Evolutionary conservation across 2,329 filamentous ascomycete species (phyloP), one percentile per base, ranked within the genome.

Genomic region (Pseudocercospora ulei): DNA sequence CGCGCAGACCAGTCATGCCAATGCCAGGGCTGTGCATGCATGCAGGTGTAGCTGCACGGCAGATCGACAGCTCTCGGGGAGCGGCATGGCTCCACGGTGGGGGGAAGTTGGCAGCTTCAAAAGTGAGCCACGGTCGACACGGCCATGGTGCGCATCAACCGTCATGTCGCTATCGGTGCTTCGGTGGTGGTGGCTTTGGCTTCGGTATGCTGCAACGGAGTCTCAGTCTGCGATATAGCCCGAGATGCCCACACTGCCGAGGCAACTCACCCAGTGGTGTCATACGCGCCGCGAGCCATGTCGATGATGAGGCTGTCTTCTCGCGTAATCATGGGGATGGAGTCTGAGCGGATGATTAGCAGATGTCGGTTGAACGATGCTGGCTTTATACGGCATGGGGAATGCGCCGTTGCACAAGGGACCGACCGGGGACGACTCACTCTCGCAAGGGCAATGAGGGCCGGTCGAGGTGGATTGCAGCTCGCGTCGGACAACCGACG

Each of bases 261-360:
- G 29, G 23, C 27, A 27, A 38, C 49, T 44, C 39, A 51, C 49
- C 65, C 65, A n/a, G 65, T 68, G 17, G 65, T 68, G 51, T 68
- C 65, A 56, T 68, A 68, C 44, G 64, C 64, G 44, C 65, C 65
- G 49, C 65, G 64, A 41, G 65, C 65, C 65, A 68, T 68, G 59
- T 66, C 66, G 42, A 50, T 47, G 40, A 49, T 44, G 35, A 59
- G 56, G 39, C 30, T 29, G 33, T 57, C 58, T 44, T 62, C 61
- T 57, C 61, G 58, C 56, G 61, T 50, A 49, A 67, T 66, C 64
- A 66, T 65, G 42, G 41, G 31, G 37, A 35, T 25, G 39, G 41
- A 28, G 35, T 47, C 37, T 47, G 45, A 28, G 29, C 37, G 36
- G 22, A 25, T 38, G n/a, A 43, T 48, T 40, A 48, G 48, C 39